These are phyloP conservation scores for Quercus alba DNA, from an alignment of 306 rosid species.

Conservation along the genomic window DNA sequence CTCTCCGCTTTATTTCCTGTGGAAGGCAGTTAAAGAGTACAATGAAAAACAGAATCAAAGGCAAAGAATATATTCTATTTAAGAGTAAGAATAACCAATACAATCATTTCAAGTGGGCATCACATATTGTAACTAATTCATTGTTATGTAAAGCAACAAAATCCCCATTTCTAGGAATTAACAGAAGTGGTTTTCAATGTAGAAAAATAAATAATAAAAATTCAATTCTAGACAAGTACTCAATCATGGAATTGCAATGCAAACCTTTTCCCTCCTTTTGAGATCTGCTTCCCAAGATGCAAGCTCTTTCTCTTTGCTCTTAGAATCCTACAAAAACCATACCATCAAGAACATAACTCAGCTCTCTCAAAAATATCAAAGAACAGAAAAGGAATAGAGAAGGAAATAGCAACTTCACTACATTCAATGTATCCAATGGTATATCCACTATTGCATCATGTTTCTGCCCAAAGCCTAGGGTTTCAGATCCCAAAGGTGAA, in stretches of 20 bases:
- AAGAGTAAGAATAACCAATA: slow-evolving; percentile 12
- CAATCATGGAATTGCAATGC: background rate
- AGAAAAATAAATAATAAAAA: background rate
- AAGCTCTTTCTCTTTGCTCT: slow-evolving; percentile 75
- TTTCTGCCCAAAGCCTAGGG: slow-evolving; percentile 78
- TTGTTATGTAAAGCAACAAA: slow-evolving; percentile 18
- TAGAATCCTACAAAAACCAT: slow-evolving; percentile 58
- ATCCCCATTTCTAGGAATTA: background rate
- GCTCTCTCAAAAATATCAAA: slow-evolving; percentile 15
- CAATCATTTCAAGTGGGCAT: background rate
- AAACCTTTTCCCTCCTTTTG: slow-evolving; percentile 76
- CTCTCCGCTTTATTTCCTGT: slow-evolving; percentile 86
- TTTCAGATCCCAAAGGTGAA: slow-evolving; percentile 59
- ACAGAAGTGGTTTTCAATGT: background rate
- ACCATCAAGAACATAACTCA: slow-evolving; percentile 19
- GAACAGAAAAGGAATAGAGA: background rate
- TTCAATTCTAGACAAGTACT: background rate
- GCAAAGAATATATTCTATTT: slow-evolving; percentile 11
- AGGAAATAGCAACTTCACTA: slow-evolving; percentile 26
- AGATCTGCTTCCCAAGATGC: slow-evolving; percentile 94
- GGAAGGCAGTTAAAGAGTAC: slow-evolving; percentile 17
- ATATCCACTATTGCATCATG: slow-evolving; percentile 92
- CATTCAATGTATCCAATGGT: slow-evolving; percentile 75
- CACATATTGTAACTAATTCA: background rate
- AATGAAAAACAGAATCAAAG: slow-evolving; percentile 14